Conservation (phyloP, 345 rosid species). For the Salix brachista region DNA sequence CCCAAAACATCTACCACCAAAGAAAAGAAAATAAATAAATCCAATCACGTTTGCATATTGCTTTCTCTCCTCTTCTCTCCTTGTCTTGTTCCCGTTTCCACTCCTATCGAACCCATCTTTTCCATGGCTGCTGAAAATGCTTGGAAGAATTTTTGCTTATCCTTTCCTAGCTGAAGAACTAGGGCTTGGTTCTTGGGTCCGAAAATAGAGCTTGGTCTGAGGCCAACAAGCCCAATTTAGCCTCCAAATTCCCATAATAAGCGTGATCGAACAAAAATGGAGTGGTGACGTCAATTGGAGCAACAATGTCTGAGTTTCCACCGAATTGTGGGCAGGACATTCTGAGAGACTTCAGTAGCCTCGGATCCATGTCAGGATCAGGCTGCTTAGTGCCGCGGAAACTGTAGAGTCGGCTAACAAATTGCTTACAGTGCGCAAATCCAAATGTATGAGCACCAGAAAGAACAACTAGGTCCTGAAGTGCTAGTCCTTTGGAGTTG, state of each 20-base stretch:
- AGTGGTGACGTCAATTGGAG: conserved; percentile 67
- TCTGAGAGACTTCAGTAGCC: conserved; percentile 57
- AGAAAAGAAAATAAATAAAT: background rate
- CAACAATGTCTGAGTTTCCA: conserved; percentile 45
- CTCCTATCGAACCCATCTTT: conserved; percentile 73
- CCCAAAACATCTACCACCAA: background rate
- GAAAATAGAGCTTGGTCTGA: conserved; percentile 57
- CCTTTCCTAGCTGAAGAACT: conserved; percentile 46
- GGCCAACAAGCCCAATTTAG: conserved; percentile 55
- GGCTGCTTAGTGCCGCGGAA: conserved; percentile 51
- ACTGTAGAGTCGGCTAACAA: conserved; percentile 56
- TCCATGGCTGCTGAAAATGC: conserved; percentile 74
- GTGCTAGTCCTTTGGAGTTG: conserved; percentile 59
- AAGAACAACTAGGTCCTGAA: conserved; percentile 63
- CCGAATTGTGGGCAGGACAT: conserved; percentile 65
- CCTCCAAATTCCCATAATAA: conserved; percentile 51
- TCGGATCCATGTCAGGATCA: conserved; percentile 56
- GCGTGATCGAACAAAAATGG: conserved; percentile 71
- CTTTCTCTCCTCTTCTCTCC: conserved; percentile 75
- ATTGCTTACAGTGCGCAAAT: conserved; percentile 66
- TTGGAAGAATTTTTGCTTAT: conserved; percentile 52
- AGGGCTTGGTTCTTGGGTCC: conserved; percentile 56
- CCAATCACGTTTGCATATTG: conserved; percentile 29
- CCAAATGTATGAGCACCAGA: conserved; percentile 89
- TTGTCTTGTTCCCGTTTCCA: conserved; percentile 61